Conservation (phyloP, 805 yeast species). For the Teunomyces stri region DNA sequence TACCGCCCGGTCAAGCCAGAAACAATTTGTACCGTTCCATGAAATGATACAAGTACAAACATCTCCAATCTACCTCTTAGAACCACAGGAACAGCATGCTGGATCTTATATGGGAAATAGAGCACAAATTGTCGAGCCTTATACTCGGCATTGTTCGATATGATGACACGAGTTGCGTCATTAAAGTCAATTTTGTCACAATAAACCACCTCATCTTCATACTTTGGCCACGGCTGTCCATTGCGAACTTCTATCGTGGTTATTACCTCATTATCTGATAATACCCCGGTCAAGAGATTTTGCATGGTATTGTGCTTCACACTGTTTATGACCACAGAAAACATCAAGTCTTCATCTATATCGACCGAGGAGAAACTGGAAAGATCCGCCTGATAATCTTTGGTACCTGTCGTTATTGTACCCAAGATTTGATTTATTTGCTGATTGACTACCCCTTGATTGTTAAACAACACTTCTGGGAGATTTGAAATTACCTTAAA, state of each 20-base stretch:
- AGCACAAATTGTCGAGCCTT: slow-evolving; percentile 32
- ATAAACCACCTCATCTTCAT: slow-evolving; percentile 36
- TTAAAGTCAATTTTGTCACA: slow-evolving; percentile 43
- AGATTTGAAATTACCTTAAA: slow-evolving; percentile 34
- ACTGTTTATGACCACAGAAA: slow-evolving; percentile 35
- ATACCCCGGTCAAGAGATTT: slow-evolving; percentile 4
- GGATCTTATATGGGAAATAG: slow-evolving; percentile 47
- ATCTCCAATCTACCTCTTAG: slow-evolving; percentile 31
- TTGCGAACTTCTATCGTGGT: slow-evolving; percentile 42
- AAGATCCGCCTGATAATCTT: slow-evolving; percentile 24
- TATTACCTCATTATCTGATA: slow-evolving; percentile 5
- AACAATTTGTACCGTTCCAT: slow-evolving; percentile 51
- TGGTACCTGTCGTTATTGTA: slow-evolving; percentile 20
- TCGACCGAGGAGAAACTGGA: slow-evolving; percentile 27
- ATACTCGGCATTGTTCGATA: slow-evolving; percentile 37
- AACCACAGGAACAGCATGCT: slow-evolving; percentile 43
- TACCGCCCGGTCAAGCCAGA: slow-evolving; percentile 45
- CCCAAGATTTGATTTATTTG: slow-evolving; percentile 30
- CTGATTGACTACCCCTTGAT: slow-evolving; percentile 25
- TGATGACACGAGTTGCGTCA: slow-evolving; percentile 44
- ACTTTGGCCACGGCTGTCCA: slow-evolving; percentile 40
- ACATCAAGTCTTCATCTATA: slow-evolving; percentile 36
- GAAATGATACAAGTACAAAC: slow-evolving; percentile 57
- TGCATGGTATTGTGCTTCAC: slow-evolving; percentile 21
- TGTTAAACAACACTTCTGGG: slow-evolving; percentile 36